These are phyloP conservation scores for Penicillium soppii DNA, from an alignment of 495 filamentous ascomycete species.

Conservation along the genomic window DNA sequence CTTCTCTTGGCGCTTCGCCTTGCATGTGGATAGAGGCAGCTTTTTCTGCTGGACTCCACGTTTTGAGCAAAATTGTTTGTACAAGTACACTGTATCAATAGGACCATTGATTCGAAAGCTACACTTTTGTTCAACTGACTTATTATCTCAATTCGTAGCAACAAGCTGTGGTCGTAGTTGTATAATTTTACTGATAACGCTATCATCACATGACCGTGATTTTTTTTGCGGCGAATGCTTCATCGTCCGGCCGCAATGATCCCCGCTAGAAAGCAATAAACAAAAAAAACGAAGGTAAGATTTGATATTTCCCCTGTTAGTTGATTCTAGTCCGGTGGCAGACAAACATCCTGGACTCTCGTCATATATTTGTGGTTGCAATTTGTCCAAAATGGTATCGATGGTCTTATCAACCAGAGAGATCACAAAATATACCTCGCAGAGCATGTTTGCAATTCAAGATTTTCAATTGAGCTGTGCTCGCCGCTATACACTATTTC, in stretches of 20 bases:
- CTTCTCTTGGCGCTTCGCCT: conserved; percentile 8
- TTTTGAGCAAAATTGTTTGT: not conserved
- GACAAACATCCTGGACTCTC: not conserved
- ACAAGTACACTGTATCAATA: conserved; percentile 5
- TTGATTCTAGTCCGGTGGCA: not conserved
- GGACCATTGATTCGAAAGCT: not conserved
- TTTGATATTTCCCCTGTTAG: not conserved
- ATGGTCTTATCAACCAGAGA: no score
- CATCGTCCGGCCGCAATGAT: conserved; percentile 5
- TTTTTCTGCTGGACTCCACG: not conserved
- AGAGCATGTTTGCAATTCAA: no score
- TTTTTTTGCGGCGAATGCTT: conserved; percentile 19
- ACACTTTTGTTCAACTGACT: not conserved
- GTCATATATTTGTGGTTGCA: not conserved
- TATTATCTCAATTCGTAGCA: not conserved
- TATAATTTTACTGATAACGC: conserved; percentile 12
- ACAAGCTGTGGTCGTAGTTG: no score
- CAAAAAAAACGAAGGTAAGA: conserved; percentile 23
- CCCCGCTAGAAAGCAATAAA: conserved; percentile 8
- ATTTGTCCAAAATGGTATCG: not conserved
- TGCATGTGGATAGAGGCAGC: conserved; percentile 20
- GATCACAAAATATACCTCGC: no score
- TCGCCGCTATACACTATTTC: no score
- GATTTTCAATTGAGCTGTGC: no score
- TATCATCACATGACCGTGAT: conserved; percentile 27